phyloP scores from a whole-genome alignment of 306 rosid genomes.

The Mucuna pruriens region DNA sequence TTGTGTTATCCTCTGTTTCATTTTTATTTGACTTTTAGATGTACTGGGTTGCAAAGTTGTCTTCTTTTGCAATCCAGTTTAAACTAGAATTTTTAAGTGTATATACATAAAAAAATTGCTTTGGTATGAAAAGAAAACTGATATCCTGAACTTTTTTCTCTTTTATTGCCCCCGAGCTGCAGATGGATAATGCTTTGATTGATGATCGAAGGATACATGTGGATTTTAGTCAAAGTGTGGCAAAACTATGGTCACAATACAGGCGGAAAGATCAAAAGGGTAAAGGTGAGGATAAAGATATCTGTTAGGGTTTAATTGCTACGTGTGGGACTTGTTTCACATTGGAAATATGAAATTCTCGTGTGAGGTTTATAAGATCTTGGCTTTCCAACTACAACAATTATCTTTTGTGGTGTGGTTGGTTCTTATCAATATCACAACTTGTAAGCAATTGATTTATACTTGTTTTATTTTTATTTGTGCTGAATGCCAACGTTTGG shows the following conservation, averaged over 20 bases:
- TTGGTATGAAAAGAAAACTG: background rate
- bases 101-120: background rate
- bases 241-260: slow-evolving; percentile 92
- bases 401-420: background rate
- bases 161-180: slow-evolving; percentile 34
- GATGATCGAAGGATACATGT: slow-evolving; percentile 98
- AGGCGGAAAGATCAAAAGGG: slow-evolving; percentile 70
- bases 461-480: background rate
- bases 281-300: slow-evolving; percentile 56
- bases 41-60: background rate
- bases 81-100: slow-evolving; percentile 16
- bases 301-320: background rate
- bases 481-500: slow-evolving; percentile 21
- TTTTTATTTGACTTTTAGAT: slow-evolving; percentile 7
- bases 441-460: background rate
- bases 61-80: slow-evolving; percentile 1
- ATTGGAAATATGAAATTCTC: background rate
- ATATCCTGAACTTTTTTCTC: background rate
- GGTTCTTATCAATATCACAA: background rate
- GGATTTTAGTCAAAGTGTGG: slow-evolving; percentile 95
- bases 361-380: background rate
- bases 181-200: slow-evolving; percentile 99
- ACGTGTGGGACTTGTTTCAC: background rate
- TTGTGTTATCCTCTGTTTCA: slow-evolving; percentile 7
- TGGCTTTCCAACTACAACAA: background rate